Evolutionary conservation across 2,329 filamentous ascomycete species (phyloP), one percentile per base, ranked within the genome.

Genomic region (Venturia asperata): DNA sequence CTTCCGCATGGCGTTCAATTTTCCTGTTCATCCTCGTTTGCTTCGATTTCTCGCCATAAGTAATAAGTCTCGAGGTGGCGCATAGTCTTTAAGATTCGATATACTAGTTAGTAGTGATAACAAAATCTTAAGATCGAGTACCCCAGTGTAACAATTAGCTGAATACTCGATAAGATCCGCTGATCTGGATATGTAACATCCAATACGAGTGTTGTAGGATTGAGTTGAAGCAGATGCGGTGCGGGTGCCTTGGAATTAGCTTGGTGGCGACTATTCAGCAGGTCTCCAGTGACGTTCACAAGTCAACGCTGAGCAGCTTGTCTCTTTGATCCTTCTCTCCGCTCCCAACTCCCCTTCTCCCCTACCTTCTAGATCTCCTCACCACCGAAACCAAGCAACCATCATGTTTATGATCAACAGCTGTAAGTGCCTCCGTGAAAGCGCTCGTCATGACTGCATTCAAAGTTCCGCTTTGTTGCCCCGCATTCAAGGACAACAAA

Each of bases 331-430:
- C 17, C 1, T 37, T 37, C 52, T 37, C 0, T 58, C 52, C 19
- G 4, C 30, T 19, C 52, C 17, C 52, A 21, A 9, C 7, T 37
- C 27, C 37, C 30, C 52, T n/a, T n/a, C 27, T 58, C 52, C 52
- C 37, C 24, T 9, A 21, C 19, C 13, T 37, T n/a, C n/a, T n/a
- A n/a, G n/a, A n/a, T n/a, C 30, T 37, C 17, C 30, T 58, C 24
- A 7, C 52, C 30, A 56, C 47, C 21, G 30, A 37, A 1, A 56
- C 49, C 27, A 30, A 63, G 47, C 62, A 19, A 55, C 43, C 47
- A 43, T 34, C 63, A 64, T 64, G 63, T 64, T 64, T 42, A 64
- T 64, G 63, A 60, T 64, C 45, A 64, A 64, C 24, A 47, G 63
- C 63, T 60, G 63, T 64, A 60, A 47, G 63, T 64, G 49, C 27